Evolutionary conservation across 352 stramenopile genomes (phyloP).

Genomic region (Phytophthora citrophthora): DNA sequence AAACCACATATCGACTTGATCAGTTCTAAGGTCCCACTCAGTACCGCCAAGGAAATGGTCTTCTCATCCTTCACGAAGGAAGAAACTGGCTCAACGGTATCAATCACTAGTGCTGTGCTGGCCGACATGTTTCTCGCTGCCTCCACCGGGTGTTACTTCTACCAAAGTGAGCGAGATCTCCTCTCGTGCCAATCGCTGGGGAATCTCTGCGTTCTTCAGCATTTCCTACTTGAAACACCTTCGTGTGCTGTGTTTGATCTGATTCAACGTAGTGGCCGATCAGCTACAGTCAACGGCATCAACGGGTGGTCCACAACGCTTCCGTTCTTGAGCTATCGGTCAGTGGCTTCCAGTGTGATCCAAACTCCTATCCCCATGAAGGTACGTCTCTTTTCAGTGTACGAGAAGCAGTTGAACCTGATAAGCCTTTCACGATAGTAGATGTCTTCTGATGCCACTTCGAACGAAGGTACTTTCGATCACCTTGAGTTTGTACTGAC

Average conservation of each 20-base stretch:
- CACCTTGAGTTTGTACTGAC: constrained; percentile 87
- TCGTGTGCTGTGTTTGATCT: constrained; percentile 82
- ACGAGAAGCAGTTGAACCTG: not conserved
- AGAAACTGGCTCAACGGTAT: constrained; percentile 40
- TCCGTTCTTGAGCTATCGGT: constrained; percentile 90
- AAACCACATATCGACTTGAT: constrained; percentile 57
- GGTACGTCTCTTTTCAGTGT: constrained; percentile 29
- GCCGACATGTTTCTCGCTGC: constrained; percentile 81
- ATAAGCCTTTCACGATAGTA: constrained; percentile 25
- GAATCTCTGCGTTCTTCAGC: constrained; percentile 94
- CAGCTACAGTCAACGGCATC: constrained; percentile 50
- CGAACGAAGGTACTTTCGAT: constrained; percentile 53
- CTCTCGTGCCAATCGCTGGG: constrained; percentile 88
- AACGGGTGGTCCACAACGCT: constrained; percentile 78
- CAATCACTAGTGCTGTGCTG: constrained; percentile 66
- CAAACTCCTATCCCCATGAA: constrained; percentile 78
- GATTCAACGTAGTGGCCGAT: constrained; percentile 67
- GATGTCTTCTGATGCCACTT: constrained; percentile 83
- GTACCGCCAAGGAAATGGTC: constrained; percentile 34
- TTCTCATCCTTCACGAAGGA: constrained; percentile 52
- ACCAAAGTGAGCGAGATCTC: constrained; percentile 66
- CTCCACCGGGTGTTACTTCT: constrained; percentile 90
- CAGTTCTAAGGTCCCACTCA: constrained; percentile 55
- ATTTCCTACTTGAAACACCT: constrained; percentile 69
- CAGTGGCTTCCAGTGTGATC: constrained; percentile 61